phyloP scores from a whole-genome alignment of 345 rosid genomes.

The Arabis alpina region DNA sequence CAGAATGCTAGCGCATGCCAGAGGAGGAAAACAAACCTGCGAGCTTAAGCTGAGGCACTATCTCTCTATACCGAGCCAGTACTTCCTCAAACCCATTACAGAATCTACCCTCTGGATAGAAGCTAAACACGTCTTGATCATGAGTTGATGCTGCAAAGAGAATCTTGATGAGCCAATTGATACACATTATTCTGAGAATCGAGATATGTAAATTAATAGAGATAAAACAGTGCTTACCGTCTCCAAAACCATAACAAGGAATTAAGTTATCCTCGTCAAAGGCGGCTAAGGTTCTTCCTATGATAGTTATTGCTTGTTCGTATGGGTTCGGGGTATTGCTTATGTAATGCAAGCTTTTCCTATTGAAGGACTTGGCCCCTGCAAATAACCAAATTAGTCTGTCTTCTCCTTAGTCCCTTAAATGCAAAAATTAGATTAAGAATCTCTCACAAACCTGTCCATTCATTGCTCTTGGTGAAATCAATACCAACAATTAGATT shows the following conservation, averaged over 20 bases:
- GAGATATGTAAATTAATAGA: not conserved
- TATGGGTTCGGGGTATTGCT: slow-evolving; percentile 78
- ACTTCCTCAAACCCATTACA: slow-evolving; percentile 98
- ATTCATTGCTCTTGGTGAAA: slow-evolving; percentile 97
- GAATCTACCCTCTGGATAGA: slow-evolving; percentile 61
- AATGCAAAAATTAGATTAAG: not conserved
- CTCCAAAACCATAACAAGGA: slow-evolving; percentile 99
- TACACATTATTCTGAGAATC: not conserved
- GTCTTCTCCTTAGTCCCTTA: not conserved
- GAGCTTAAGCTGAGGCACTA: slow-evolving; percentile 80
- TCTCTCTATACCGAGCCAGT: slow-evolving; percentile 69
- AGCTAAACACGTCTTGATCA: slow-evolving; percentile 93
- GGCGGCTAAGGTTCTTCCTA: slow-evolving; percentile 78
- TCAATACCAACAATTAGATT: slow-evolving; percentile 96
- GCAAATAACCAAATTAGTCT: slow-evolving; percentile 15
- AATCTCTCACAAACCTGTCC: slow-evolving; percentile 70
- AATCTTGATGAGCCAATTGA: slow-evolving; percentile 32
- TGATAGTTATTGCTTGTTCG: slow-evolving; percentile 87
- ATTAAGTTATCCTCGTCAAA: slow-evolving; percentile 93
- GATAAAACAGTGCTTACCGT: slow-evolving; percentile 54
- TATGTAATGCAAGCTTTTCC: slow-evolving; percentile 77
- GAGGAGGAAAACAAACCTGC: slow-evolving; percentile 59
- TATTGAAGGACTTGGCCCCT: slow-evolving; percentile 78
- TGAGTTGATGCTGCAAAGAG: slow-evolving; percentile 83
- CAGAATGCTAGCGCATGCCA: slow-evolving; percentile 23